Evolutionary conservation across 75 land plant species (phyloP), one percentile per base, ranked within the genome.

Genomic region (Pseudotsuga menziesii): DNA sequence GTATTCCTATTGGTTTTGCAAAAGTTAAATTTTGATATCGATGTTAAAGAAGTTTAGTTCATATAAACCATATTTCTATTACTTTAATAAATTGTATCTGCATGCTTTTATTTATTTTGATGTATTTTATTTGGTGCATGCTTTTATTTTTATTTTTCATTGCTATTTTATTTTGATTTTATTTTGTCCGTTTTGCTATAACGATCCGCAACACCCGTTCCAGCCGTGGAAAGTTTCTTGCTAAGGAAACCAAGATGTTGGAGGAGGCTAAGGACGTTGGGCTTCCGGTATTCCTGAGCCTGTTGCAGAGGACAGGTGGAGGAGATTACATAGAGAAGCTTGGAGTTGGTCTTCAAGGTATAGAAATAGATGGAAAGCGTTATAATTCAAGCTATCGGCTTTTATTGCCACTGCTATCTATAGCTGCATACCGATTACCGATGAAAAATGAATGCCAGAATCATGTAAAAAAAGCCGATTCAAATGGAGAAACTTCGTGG

Each of bases 291-390:
- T 78, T 78, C 17, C 80, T 64, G 17, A 11, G 6, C 15, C 39
- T 81, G 54, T 44, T 81, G 54, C 26, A 72, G 54, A 54, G 70
- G 13, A n/a, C 71, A 58, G 80, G 71, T 81, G 54, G 54, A 77
- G 8, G 70, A 63, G 7, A 41, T 78, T 9, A 22, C 29, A 22
- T 32, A 23, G 48, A 44, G 5, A 41, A 44, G 80, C 15, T 26
- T 13, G 5, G 22, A 6, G 3, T 56, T 81, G 22, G 75, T 77
- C 17, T 44, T 57, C 1, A 54, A 58, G 23, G 44, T 58, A 14
- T 66, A 57, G 61, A 35, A 61, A 0, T 78, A 77, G 23, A 29
- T 77, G 71, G 41, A 63, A 23, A 48, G 54, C 1, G 66, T 81
- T 1, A 80, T 81, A 5, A 39, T 35, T 16, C 59, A 36, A 11